Evolutionary conservation across 2,329 filamentous ascomycete species (phyloP).

Genomic region (Fusarium equiseti): DNA sequence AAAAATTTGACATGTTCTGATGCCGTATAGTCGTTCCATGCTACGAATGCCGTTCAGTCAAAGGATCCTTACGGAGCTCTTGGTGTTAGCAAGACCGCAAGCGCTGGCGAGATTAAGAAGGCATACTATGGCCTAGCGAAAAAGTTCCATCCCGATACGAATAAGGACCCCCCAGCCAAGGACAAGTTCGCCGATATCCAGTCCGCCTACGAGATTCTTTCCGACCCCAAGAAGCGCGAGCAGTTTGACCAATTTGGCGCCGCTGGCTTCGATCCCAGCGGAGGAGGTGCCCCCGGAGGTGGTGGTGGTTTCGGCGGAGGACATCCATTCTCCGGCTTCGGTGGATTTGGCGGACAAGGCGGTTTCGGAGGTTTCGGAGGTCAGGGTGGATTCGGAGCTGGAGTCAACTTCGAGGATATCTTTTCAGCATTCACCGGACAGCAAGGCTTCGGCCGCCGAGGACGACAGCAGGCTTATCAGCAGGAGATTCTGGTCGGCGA

Average conservation of each 20-base stretch:
- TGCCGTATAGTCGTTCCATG: constrained; percentile 67
- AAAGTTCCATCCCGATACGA: constrained; percentile 97
- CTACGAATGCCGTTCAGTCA: constrained; percentile 65
- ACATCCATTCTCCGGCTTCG: constrained; percentile 71
- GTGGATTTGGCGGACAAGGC: constrained; percentile 39
- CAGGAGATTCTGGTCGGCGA: constrained; percentile 90
- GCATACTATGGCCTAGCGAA: constrained; percentile 98
- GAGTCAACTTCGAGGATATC: constrained; percentile 96
- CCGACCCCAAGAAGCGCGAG: constrained; percentile 91
- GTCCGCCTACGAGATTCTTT: constrained; percentile 91
- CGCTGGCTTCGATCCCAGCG: constrained; percentile 85
- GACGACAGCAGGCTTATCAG: constrained; percentile 72
- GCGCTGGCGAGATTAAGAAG: constrained; percentile 92
- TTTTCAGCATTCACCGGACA: constrained; percentile 85
- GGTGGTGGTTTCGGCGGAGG: constrained; percentile 73
- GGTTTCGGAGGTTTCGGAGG: constrained; percentile 42
- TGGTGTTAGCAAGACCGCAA: constrained; percentile 85
- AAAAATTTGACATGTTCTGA: constrained; percentile 33
- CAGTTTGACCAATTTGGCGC: constrained; percentile 92
- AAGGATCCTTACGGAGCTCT: constrained; percentile 90
- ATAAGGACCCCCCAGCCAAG: constrained; percentile 93
- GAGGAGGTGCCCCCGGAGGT: constrained; percentile 67
- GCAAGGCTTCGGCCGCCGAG: constrained; percentile 63
- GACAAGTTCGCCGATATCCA: constrained; percentile 96
- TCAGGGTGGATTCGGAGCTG: constrained; percentile 78